Conservation (phyloP, 805 yeast species). For the Ogataea trehalophila region DNA sequence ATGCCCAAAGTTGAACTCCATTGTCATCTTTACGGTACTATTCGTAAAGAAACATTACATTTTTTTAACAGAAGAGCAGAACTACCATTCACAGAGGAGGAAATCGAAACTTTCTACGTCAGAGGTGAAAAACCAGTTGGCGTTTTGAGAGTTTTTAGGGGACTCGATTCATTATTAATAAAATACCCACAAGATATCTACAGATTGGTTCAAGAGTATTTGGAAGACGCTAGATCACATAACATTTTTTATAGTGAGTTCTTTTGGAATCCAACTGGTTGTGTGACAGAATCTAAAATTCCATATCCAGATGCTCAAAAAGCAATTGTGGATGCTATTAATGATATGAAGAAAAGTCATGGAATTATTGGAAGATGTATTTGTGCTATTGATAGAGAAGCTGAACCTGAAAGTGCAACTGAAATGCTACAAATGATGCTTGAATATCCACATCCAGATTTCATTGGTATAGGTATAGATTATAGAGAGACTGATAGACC, state of each 20-base stretch:
- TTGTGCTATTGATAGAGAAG: conserved; percentile 29
- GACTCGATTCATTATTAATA: conserved; percentile 23
- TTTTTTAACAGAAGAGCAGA: conserved; percentile 22
- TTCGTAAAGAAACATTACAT: conserved; percentile 22
- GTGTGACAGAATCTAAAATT: conserved; percentile 24
- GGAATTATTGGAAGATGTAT: conserved; percentile 23
- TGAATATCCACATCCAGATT: conserved; percentile 17
- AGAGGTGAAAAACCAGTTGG: conserved; percentile 31
- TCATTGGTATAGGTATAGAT: conserved; percentile 30
- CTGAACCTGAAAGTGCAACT: conserved; percentile 21
- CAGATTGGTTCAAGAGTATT: conserved; percentile 24
- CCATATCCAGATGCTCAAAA: conserved; percentile 24
- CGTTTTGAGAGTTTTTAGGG: conserved; percentile 27
- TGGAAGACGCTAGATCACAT: conserved; percentile 19
- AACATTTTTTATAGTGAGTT: conserved; percentile 27
- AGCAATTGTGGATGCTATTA: conserved; percentile 24
- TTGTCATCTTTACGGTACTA: conserved; percentile 30
- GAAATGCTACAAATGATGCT: conserved; percentile 29
- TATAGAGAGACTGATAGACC: conserved; percentile 28
- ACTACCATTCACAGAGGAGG: conserved; percentile 19
- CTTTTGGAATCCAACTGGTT: conserved; percentile 32
- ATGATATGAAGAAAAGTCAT: conserved; percentile 15
- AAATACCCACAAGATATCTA: conserved; percentile 24
- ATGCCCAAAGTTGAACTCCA: conserved; percentile 30
- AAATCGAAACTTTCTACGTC: conserved; percentile 24